Conservation (phyloP, 164 flowering plant species). For the Magnolia changhungtana region DNA sequence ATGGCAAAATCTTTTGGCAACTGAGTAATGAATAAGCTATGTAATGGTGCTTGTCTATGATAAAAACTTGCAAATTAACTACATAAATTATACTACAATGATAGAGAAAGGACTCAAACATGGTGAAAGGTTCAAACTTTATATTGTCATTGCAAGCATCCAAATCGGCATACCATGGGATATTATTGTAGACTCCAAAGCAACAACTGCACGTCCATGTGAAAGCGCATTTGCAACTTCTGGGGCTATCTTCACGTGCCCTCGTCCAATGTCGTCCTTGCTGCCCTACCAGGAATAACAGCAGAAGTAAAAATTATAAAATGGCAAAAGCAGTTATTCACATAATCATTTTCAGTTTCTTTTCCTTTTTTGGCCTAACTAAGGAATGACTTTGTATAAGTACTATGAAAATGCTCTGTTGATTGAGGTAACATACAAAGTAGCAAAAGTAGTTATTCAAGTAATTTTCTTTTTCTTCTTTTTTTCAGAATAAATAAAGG, state of each 20-base stretch:
- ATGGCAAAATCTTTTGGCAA: too few relatives aligned
- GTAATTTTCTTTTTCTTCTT: too few relatives aligned
- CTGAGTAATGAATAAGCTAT: too few relatives aligned
- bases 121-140: too few relatives aligned
- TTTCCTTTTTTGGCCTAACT: background rate
- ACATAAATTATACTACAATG: too few relatives aligned
- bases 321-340: background rate
- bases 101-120: too few relatives aligned
- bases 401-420: too few relatives aligned
- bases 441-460: too few relatives aligned
- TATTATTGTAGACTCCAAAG: conserved; percentile 86
- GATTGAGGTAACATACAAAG: too few relatives aligned
- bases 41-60: too few relatives aligned
- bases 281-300: conserved; percentile 6
- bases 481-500: too few relatives aligned
- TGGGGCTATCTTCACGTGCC: conserved; percentile 44
- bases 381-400: background rate
- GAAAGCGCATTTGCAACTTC: conserved; percentile 73
- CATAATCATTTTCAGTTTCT: background rate
- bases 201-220: conserved; percentile 68
- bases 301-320: background rate
- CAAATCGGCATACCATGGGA: conserved; percentile 55
- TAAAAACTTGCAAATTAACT: too few relatives aligned
- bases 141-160: background rate
- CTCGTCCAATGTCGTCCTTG: conserved; percentile 4